Percentiles rank a stretch among this genome's conserved stretches.
phyloP scores from a whole-genome alignment of 1,284 basidiomycete species.

The Pulchroboletus neoregius region DNA sequence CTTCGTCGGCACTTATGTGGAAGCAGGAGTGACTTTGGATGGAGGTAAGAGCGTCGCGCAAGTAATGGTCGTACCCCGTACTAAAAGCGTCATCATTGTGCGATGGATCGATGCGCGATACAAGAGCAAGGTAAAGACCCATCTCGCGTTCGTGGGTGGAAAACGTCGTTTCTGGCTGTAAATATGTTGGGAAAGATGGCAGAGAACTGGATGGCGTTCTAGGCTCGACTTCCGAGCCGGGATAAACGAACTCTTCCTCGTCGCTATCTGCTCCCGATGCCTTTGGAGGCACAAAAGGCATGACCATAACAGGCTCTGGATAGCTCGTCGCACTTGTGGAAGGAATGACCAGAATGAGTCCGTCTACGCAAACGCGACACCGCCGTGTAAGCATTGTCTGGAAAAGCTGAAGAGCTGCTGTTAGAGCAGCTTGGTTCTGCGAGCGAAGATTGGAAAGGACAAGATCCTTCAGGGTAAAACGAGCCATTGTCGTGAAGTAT shows the following conservation, averaged over 20 bases:
- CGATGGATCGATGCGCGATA: slow-evolving; percentile 76
- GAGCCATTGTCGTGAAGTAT: slow-evolving; percentile 81
- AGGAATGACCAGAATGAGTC: slow-evolving; percentile 63
- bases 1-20: slow-evolving; percentile 37
- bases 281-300: slow-evolving; percentile 17
- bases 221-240: slow-evolving; percentile 41
- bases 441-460: slow-evolving; percentile 76
- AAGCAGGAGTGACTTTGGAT: slow-evolving; percentile 65
- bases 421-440: slow-evolving; percentile 55
- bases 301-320: slow-evolving; percentile 52
- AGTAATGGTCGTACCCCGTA: slow-evolving; percentile 82
- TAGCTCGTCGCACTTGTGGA: slow-evolving; percentile 74
- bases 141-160: slow-evolving; percentile 80
- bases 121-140: slow-evolving; percentile 74
- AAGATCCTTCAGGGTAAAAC: slow-evolving; percentile 89
- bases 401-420: slow-evolving; percentile 77
- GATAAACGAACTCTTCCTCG: slow-evolving; percentile 66
- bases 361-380: slow-evolving; percentile 62
- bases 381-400: slow-evolving; percentile 71
- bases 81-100: slow-evolving; percentile 73
- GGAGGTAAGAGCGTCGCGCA: slow-evolving; percentile 71
- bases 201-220: slow-evolving; percentile 11
- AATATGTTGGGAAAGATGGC: slow-evolving; percentile 39
- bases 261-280: slow-evolving; percentile 46
- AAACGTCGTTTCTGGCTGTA: slow-evolving; percentile 65